These are phyloP conservation scores for Cladosporium oxysporum DNA, from an alignment of 2,329 filamentous ascomycete genomes.

Conservation along the genomic window DNA sequence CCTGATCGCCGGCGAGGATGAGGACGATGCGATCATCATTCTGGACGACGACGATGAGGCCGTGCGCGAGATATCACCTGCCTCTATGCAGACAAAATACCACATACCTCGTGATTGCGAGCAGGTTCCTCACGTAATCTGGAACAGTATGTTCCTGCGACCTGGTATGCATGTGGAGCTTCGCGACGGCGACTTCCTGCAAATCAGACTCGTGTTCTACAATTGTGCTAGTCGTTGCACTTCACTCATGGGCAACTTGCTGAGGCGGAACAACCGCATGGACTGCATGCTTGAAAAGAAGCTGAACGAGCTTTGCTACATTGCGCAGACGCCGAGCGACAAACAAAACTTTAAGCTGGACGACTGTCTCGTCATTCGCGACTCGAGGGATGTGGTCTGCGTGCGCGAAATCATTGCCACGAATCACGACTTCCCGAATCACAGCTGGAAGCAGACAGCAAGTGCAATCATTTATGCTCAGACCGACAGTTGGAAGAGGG, in stretches of 20 bases:
- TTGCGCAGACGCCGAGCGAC: slow-evolving; percentile 26
- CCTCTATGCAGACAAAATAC: not conserved
- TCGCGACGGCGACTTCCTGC: slow-evolving; percentile 39
- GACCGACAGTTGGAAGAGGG: not conserved
- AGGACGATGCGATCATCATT: not conserved
- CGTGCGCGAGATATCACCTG: not conserved
- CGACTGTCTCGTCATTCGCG: not conserved
- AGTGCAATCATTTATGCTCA: not conserved
- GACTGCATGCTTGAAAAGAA: slow-evolving; percentile 40
- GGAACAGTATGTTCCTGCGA: not conserved
- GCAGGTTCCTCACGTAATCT: not conserved
- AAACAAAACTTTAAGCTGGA: slow-evolving; percentile 21
- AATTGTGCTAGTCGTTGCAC: slow-evolving; percentile 26
- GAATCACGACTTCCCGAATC: slow-evolving; percentile 50
- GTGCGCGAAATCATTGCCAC: slow-evolving; percentile 48
- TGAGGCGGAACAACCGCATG: slow-evolving; percentile 37
- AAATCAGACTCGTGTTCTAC: slow-evolving; percentile 41
- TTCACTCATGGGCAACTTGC: slow-evolving; percentile 42
- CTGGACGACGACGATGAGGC: not conserved
- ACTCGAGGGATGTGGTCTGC: slow-evolving; percentile 29
- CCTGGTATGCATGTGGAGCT: slow-evolving; percentile 38
- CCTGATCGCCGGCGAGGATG: not conserved
- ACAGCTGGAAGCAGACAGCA: not conserved
- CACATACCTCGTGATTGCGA: not conserved
- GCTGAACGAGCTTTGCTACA: slow-evolving; percentile 49